A percentile compares a stretch with the other conserved stretches of the same genome.
Evolutionary conservation across 371 early-diverging fungal genomes (phyloP).

Genomic region (Mortierella sp.): DNA sequence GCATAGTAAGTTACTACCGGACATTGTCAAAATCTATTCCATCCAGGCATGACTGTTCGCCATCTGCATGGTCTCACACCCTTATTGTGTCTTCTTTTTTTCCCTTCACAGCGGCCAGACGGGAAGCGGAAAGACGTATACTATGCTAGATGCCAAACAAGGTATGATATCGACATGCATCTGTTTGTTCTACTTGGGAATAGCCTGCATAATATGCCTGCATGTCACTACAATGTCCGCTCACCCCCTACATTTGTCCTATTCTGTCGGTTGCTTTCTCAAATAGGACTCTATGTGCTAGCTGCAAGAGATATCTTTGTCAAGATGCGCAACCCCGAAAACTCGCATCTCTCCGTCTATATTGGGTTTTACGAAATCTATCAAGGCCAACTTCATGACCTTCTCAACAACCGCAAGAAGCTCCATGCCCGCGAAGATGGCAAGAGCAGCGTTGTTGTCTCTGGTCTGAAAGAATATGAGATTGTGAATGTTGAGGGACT

Average conservation of each 20-base stretch:
- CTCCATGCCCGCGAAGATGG: constrained; percentile 96
- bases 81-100: neutral
- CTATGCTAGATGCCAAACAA: constrained; percentile 91
- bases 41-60: neutral
- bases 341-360: constrained; percentile 79
- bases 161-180: constrained; percentile 48
- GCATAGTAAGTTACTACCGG: constrained; percentile 94
- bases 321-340: constrained; percentile 71
- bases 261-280: too few species aligned
- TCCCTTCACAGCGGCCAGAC: constrained; percentile 89
- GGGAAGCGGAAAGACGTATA: constrained; percentile 98
- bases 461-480: constrained; percentile 84
- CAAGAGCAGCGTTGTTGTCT: constrained; percentile 92
- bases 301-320: constrained; percentile 94
- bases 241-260: too few species aligned
- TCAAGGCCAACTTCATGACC: constrained; percentile 94
- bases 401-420: constrained; percentile 87
- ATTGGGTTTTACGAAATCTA: constrained; percentile 98
- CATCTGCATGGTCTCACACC: neutral
- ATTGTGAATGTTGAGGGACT: constrained; percentile 81
- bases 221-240: too few species aligned
- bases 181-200: neutral
- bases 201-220: too few species aligned
- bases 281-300: constrained; percentile 81
- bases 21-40: neutral